phyloP scores from a whole-genome alignment of 805 yeast genomes.

The Cyberlindnera meyerae region DNA sequence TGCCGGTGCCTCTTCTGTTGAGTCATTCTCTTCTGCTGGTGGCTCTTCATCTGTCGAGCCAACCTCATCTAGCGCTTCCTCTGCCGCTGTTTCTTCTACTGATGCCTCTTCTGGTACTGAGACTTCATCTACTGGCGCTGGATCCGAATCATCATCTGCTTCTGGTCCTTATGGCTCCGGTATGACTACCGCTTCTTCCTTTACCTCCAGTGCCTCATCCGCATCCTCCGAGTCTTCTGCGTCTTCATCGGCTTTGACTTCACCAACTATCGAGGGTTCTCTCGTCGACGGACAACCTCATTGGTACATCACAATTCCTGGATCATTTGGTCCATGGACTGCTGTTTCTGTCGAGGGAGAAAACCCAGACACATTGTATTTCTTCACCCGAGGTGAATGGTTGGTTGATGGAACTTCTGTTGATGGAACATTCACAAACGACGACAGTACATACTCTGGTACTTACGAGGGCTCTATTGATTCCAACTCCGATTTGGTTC shows the following conservation, averaged over 20 bases:
- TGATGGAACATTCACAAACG: conserved; percentile 1
- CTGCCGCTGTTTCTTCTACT: conserved; percentile 1
- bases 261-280: conserved; percentile 14
- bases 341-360: conserved; percentile 12
- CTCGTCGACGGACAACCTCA: conserved; percentile 20
- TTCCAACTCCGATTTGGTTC: conserved; percentile 3
- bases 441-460: conserved; percentile 8
- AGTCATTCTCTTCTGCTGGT: conserved; percentile 1
- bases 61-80: background rate
- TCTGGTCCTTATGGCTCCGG: background rate
- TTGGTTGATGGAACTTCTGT: conserved; percentile 10
- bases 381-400: conserved; percentile 13
- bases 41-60: background rate
- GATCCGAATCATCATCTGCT: conserved; percentile 2
- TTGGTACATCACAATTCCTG: conserved; percentile 20
- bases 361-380: conserved; percentile 14
- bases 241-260: background rate
- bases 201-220: conserved; percentile 2
- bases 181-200: background rate
- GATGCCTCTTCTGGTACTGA: background rate
- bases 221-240: conserved; percentile 5
- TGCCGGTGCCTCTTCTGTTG: background rate
- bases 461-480: conserved; percentile 7
- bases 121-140: background rate
- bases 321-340: conserved; percentile 18